phyloP scores from a whole-genome alignment of 768 basidiomycete genomes.

The Russula emetica region DNA sequence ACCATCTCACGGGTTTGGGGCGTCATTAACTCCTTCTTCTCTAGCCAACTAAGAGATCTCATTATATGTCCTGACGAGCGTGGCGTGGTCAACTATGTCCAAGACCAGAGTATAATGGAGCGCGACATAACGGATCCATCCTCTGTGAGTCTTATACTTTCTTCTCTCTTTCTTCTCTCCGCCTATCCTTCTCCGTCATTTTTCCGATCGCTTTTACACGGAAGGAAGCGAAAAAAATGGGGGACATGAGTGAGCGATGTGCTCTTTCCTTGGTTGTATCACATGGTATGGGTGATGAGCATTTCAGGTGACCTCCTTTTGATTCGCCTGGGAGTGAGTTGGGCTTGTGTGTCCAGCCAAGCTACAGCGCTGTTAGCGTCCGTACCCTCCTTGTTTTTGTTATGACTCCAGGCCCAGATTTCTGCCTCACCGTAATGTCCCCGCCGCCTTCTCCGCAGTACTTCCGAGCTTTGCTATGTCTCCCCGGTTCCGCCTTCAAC shows the following conservation, averaged over 20 bases:
- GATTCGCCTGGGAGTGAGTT: background rate
- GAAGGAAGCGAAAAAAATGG: background rate
- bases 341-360: background rate
- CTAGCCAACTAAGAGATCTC: conserved; percentile 78
- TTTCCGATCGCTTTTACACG: background rate
- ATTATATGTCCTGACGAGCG: conserved; percentile 65
- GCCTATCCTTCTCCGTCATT: no score
- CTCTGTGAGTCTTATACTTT: conserved; percentile 38
- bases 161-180: no score
- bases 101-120: conserved; percentile 50
- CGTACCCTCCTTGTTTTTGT: background rate
- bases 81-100: conserved; percentile 62
- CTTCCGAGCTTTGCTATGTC: background rate
- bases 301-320: no score
- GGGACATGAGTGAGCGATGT: no score
- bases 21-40: conserved; percentile 11
- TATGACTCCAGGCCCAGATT: background rate
- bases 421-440: background rate
- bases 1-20: conserved; percentile 3
- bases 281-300: background rate
- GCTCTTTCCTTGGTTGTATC: background rate
- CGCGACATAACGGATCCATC: conserved; percentile 50
- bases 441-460: conserved; percentile 4
- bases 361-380: background rate
- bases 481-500: background rate